Base-by-base conservation (phyloP, 495 filamentous ascomycete species). In the Penicillium waksmanii region DNA sequence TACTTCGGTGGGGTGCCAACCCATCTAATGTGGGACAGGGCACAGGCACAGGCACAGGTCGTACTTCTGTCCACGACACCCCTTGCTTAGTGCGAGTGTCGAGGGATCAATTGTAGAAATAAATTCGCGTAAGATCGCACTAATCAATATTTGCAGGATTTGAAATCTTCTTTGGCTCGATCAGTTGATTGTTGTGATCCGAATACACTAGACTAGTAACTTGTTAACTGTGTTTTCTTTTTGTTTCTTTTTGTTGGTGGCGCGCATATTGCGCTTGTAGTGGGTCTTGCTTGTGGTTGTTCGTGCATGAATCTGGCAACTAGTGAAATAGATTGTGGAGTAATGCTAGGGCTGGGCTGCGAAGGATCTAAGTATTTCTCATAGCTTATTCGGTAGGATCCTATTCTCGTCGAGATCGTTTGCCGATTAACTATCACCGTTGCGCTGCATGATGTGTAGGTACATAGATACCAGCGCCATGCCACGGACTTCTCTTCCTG, bases 241-340 rank as follows among this genome's bases (percentile, higher is more conserved):
- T 31, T 31, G 27, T 27, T 27, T 7, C 27, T 27, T 38, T 35
- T 35, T 9, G 35, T 13, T 38, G 36, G 36, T 38, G 42, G 17
- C 42, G 42, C 42, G 42, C 17, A 44, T 44, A 17, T 44, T 17
- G 42, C 17, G 17, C 42, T 19, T 44, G 42, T 44, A 2, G 42
- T 44, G 42, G 42, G 42, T 44, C 42, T 44, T 44, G 13, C 17
- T 38, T 38, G 36, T n/a, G 15, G 42, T 18, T 18, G 42, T 44
- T 44, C n/a, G 15, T 19, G 17, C 17, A 44, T 44, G n/a, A n/a
- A 17, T 44, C 17, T 44, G 17, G 15, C n/a, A 13, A 44, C 17
- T 44, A 44, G 17, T 44, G 42, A 9, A 44, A 44, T 44, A 44
- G 17, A 44, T 44, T 19, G 42, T 44, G 42, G 42, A 44, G 42